Conservation (phyloP, 371 early-diverging fungal species). For the Amoeboaphelidium protococcarum region DNA sequence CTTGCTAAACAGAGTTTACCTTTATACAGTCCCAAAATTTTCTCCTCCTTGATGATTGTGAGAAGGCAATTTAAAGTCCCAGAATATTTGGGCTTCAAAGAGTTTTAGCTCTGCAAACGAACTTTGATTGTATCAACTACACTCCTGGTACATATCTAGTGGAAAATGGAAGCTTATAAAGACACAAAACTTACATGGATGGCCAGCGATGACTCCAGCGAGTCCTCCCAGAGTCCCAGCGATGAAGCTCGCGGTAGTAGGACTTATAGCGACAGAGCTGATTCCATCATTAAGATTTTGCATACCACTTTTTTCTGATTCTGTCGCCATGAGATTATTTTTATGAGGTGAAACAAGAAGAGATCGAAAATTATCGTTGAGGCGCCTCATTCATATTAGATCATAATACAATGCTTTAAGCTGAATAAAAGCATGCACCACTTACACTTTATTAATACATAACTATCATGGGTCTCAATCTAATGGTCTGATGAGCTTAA, state of each 20-base stretch:
- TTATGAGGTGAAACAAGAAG: too few relatives aligned
- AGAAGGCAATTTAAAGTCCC: not conserved
- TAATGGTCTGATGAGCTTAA: too few relatives aligned
- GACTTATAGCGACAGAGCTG: not conserved
- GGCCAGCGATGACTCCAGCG: not conserved
- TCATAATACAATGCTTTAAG: too few relatives aligned
- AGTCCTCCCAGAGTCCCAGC: not conserved
- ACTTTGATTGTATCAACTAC: not conserved
- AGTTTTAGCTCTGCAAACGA: not conserved
- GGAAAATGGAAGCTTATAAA: too few relatives aligned
- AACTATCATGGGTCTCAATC: too few relatives aligned
- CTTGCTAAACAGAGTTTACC: not conserved
- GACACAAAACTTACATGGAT: not conserved
- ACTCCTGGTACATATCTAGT: not conserved
- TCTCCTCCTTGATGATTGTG: not conserved
- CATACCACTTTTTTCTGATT: too few relatives aligned
- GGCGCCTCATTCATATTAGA: too few relatives aligned
- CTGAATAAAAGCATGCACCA: too few relatives aligned
- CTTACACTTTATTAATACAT: too few relatives aligned
- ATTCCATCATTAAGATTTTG: too few relatives aligned
- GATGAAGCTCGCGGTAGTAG: not conserved
- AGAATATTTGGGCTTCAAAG: not conserved
- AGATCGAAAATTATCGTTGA: too few relatives aligned
- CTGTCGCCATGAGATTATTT: too few relatives aligned
- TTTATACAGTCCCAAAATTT: not conserved